Evolutionary conservation across 768 basidiomycete species (phyloP).

Genomic region (Lactarius deliciosus): DNA sequence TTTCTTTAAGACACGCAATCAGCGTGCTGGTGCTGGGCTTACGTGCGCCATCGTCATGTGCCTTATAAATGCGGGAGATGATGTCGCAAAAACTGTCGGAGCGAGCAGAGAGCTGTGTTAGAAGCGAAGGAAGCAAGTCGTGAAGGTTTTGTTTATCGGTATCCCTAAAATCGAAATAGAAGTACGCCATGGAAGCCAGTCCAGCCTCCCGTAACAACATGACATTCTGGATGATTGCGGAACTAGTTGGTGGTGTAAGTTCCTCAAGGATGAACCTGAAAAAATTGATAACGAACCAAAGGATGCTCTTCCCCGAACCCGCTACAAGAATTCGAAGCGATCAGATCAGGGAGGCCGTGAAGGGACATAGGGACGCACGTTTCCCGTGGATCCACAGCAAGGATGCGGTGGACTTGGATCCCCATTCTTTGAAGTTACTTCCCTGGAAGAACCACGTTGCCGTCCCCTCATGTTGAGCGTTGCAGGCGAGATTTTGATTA

Average conservation of each 20-base stretch:
- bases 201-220: background rate
- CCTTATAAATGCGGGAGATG: background rate
- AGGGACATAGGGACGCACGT: background rate
- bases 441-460: conserved; percentile 2
- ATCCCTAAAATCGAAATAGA: background rate
- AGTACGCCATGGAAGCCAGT: background rate
- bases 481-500: background rate
- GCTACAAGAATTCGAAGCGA: background rate
- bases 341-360: background rate
- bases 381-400: conserved; percentile 11
- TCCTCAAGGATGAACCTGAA: background rate
- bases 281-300: background rate
- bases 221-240: background rate
- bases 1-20: background rate
- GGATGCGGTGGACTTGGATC: background rate
- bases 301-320: conserved; percentile 1
- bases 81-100: background rate
- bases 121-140: background rate
- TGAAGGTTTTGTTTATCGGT: background rate
- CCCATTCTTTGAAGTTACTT: background rate
- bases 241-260: background rate
- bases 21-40: background rate
- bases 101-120: background rate
- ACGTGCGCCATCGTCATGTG: background rate
- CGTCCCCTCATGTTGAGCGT: background rate